Conservation (phyloP, 768 basidiomycete species). For the Hemileccinum impolitum region DNA sequence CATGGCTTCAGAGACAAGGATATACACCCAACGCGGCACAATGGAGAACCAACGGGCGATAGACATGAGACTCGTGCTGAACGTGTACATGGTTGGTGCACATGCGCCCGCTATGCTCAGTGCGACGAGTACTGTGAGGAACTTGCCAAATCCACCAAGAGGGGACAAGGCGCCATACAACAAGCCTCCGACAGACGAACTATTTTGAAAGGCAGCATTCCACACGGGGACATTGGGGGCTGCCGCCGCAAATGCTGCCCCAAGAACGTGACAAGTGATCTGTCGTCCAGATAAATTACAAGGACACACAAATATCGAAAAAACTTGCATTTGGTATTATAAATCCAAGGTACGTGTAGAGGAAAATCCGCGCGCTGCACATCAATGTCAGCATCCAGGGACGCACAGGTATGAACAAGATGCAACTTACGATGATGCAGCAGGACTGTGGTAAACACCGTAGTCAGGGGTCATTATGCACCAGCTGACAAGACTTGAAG, state of each 20-base stretch:
- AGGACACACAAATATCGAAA: neutral
- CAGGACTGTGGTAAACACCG: constrained; percentile 47
- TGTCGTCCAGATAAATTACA: constrained; percentile 12
- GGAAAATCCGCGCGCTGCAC: constrained; percentile 36
- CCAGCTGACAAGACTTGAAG: constrained; percentile 44
- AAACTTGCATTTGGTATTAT: constrained; percentile 38
- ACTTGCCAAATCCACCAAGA: constrained; percentile 43
- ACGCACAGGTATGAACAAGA: neutral
- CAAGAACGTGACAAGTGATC: constrained; percentile 41
- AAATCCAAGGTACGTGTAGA: constrained; percentile 47
- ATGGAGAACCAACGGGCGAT: constrained; percentile 30
- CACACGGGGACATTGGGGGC: constrained; percentile 37
- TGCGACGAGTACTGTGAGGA: constrained; percentile 49
- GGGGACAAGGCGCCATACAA: constrained; percentile 37
- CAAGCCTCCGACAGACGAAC: constrained; percentile 44
- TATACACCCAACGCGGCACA: constrained; percentile 46
- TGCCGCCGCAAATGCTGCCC: constrained; percentile 44
- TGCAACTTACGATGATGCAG: constrained; percentile 54
- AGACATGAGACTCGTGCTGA: constrained; percentile 45
- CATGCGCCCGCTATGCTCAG: constrained; percentile 53
- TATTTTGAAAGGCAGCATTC: constrained; percentile 38
- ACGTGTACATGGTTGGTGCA: constrained; percentile 59
- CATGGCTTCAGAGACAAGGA: constrained; percentile 45
- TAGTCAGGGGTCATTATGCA: constrained; percentile 46
- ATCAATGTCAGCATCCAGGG: neutral